Conservation (phyloP, 139 green algal genomes). For the Eudorina sp. region DNA sequence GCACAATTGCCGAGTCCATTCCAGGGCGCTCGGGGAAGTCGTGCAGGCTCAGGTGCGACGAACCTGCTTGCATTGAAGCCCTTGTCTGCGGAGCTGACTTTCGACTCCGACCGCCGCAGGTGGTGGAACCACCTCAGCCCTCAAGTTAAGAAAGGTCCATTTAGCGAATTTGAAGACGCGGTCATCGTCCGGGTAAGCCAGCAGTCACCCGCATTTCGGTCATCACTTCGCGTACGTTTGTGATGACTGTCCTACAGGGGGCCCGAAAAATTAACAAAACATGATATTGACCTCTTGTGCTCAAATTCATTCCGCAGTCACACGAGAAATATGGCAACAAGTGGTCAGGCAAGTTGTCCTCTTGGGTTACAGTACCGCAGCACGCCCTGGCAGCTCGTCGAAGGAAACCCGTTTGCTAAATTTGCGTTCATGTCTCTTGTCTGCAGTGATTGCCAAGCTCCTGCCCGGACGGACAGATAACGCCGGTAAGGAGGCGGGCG, state of each 20-base stretch:
- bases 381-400: no score
- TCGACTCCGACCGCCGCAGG: conserved; percentile 32
- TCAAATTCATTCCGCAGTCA: conserved; percentile 46
- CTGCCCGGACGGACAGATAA: conserved; percentile 75
- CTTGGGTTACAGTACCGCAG: no score
- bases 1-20: conserved; percentile 45
- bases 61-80: no score
- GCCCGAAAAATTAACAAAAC: background rate
- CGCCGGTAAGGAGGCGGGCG: conserved; percentile 50
- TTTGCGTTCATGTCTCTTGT: background rate
- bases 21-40: conserved; percentile 31
- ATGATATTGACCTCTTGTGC: background rate
- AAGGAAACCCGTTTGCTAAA: background rate
- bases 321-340: conserved; percentile 67
- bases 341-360: conserved; percentile 57
- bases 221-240: no score
- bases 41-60: conserved; percentile 22
- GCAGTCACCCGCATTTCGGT: no score
- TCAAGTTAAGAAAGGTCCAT: conserved; percentile 82
- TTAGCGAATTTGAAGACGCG: conserved; percentile 82
- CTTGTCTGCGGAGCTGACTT: background rate
- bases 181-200: conserved; percentile 73
- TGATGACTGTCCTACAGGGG: no score
- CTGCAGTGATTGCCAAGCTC: conserved; percentile 67
- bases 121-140: conserved; percentile 92